A percentile compares a stretch with the other conserved stretches of the same genome.
These are phyloP conservation scores for Quercus berberidifolia DNA, from an alignment of 306 rosid genomes.

Conservation along the genomic window DNA sequence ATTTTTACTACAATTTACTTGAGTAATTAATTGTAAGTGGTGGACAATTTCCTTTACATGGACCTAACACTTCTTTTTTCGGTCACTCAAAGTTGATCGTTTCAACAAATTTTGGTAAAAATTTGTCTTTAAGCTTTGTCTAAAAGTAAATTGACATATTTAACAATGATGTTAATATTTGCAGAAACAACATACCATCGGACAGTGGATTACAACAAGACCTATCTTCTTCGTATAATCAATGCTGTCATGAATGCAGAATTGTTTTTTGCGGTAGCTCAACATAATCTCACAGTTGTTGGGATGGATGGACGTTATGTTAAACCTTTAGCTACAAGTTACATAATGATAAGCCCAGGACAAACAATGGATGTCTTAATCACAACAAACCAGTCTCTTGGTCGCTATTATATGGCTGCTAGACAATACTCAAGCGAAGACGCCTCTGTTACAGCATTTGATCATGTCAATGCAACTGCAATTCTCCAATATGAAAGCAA, in stretches of 20 bases:
- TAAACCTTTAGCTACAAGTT: slow-evolving; percentile 27
- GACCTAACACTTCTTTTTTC: too few relatives aligned
- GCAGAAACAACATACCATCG: slow-evolving; percentile 29
- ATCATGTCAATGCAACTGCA: slow-evolving; percentile 37
- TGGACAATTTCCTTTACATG: background rate
- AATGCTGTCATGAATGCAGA: slow-evolving; percentile 34
- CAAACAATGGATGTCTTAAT: slow-evolving; percentile 45
- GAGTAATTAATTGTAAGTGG: too few relatives aligned
- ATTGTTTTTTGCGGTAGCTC: slow-evolving; percentile 36
- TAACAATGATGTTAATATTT: too few relatives aligned
- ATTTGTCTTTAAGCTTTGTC: too few relatives aligned
- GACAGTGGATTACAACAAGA: slow-evolving; percentile 28
- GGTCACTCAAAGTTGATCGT: too few relatives aligned
- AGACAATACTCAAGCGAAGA: slow-evolving; percentile 25
- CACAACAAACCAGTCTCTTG: slow-evolving; percentile 30
- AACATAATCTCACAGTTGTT: slow-evolving; percentile 43
- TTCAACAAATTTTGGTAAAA: too few relatives aligned
- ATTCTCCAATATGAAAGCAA: slow-evolving; percentile 35
- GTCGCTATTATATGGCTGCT: slow-evolving; percentile 47
- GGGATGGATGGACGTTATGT: slow-evolving; percentile 35
- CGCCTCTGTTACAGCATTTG: background rate
- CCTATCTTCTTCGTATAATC: slow-evolving; percentile 41
- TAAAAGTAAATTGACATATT: too few relatives aligned
- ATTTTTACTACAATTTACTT: too few relatives aligned
- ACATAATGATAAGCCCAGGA: slow-evolving; percentile 49